Evolutionary conservation across 192 early-diverging fungal genomes (phyloP), one percentile per base, ranked within the genome.

Genomic region (Backusella psychrophila): DNA sequence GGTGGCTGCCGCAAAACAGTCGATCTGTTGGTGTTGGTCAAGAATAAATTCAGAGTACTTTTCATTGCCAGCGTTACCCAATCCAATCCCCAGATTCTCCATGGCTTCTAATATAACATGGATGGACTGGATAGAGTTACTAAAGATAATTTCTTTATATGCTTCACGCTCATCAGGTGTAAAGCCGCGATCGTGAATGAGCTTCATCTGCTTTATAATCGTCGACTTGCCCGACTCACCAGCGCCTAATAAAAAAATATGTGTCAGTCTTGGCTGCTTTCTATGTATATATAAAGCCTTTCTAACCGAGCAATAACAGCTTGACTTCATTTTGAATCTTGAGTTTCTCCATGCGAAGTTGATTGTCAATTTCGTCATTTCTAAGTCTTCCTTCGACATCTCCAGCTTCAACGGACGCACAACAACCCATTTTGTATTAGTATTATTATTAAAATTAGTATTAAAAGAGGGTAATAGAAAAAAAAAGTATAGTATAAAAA

Each of bases 171-270:
- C 96, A 38, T 93, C 93, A 77, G 82, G 82, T 23, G 92, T 93
- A 80, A 95, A 96, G 6, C 94, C 96, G 66, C 93, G 90, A 82
- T 95, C 93, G 82, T 97, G 95, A 78, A 97, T 96, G 80, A 97
- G 93, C 85, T 95, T 96, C 96, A 97, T 97, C 82, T 97, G 96
- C 77, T 97, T 97, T 8, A 97, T 91, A 75, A 97, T 94, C 38
- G 96, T 97, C 56, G 94, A 96, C 81, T 96, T 96, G 72, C 95
- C 96, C 72, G 94, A 96, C 84, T 97, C 96, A 68, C 95, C 96
- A 70, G 90, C 91, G 39, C 94, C 93, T 92, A 69, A 66, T 63
- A 34, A 21, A 72, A 29, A 19, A 33, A 72, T 21, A 19, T 72
- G 52, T 41, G 7, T 69, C 39, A 38, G 4, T 80, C 14, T 8